Percentiles rank a stretch among this genome's conserved stretches.
Conservation (phyloP, 768 basidiomycete species). For the Lactarius psammicola region DNA sequence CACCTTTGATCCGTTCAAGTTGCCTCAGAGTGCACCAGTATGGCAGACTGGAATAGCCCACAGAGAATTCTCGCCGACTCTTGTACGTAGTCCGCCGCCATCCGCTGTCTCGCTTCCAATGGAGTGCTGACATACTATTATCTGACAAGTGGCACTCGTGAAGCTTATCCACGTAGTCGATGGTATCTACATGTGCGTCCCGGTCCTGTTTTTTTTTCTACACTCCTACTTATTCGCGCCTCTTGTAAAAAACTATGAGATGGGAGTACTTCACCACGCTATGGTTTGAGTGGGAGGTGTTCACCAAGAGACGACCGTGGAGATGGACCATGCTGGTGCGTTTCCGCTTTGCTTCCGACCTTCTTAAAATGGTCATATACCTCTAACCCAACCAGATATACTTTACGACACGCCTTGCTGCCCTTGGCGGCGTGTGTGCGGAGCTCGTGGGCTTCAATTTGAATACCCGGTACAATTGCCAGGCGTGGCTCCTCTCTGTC, state of each 20-base stretch:
- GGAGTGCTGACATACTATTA: background rate
- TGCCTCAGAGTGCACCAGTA: background rate
- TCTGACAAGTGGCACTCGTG: background rate
- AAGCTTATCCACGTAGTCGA: background rate
- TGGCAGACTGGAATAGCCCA: slow-evolving; percentile 6
- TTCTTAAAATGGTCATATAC: background rate
- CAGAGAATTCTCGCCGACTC: background rate
- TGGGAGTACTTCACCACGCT: slow-evolving; percentile 8
- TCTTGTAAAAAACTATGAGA: background rate
- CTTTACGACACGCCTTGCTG: background rate
- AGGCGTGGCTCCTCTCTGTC: background rate
- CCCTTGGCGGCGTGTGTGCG: background rate
- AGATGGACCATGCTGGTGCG: background rate
- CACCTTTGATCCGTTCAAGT: background rate
- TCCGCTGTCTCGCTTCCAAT: background rate
- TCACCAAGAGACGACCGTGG: background rate
- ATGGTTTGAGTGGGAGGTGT: background rate
- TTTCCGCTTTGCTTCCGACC: background rate
- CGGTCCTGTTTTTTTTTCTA: too few species aligned
- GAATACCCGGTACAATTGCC: background rate
- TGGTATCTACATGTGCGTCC: slow-evolving; percentile 12
- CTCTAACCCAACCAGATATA: background rate
- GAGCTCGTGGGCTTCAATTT: slow-evolving; percentile 7
- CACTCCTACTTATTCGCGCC: background rate
- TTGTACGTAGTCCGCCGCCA: slow-evolving; percentile 2